Base-by-base conservation (phyloP, 2,329 filamentous ascomycete genomes). In the Aschersonia sp. region DNA sequence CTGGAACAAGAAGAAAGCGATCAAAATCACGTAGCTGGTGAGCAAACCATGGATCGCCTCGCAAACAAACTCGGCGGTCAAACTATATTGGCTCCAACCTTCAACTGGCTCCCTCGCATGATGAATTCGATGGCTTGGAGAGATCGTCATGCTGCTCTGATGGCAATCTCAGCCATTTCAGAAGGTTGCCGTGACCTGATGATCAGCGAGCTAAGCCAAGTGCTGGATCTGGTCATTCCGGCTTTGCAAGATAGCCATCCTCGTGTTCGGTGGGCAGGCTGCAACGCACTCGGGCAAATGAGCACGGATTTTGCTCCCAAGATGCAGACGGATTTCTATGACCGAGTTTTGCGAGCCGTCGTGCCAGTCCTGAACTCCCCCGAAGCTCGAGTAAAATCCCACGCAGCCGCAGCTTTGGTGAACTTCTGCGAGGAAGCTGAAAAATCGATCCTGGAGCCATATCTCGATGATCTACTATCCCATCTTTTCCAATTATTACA, bases 381-480 rank as follows among this genome's bases (percentile, higher is more conserved):
- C 1, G 90, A 98, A 64, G 86, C 88, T 14, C 84, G 92, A 50
- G 92, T 98, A 51, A 94, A 97, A 69, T 90, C 92, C 2, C 92
- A 98, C 61, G 92, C 92, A 8, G 92, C 92, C 12, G 92, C 92
- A n/a, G 92, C 92, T 5, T 76, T 98, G 10, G 92, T 98, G 60
- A 98, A 98, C 69, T 98, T 98, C 65, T 98, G 92, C 64, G 92
- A 98, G 63, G 92, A 97, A 66, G 90, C 92, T 1, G 90, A 98
- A 65, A 95, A 94, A 68, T 77, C 77, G 47, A 84, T 87, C 22
- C 73, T 98, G 12, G 89, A 95, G 63, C 90, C 92, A 10, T 97
- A 97, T 61, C 79, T 98, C 8, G 90, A 94, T 59, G 79, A 88
- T 53, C 76, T 98, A 5, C 71, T 98, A 30, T 84, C 79, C 39